Conservation (phyloP, 768 basidiomycete species). For the Tylopilus balloui region DNA sequence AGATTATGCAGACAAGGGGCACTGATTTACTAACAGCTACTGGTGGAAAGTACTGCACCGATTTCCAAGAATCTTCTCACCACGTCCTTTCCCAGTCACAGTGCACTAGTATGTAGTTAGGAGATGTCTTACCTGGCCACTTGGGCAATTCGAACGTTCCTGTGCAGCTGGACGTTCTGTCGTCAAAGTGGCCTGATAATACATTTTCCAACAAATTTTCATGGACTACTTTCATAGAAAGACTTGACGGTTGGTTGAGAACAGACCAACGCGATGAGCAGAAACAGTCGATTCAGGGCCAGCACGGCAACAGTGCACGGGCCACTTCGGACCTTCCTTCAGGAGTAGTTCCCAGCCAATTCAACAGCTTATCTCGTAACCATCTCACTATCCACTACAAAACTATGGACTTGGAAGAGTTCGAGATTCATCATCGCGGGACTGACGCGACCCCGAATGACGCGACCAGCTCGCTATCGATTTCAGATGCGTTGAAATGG, state of each 20-base stretch:
- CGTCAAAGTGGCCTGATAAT: constrained; percentile 5
- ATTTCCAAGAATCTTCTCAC: not conserved
- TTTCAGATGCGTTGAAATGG: constrained; percentile 23
- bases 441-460: not conserved
- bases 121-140: constrained; percentile 6
- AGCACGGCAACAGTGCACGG: constrained; percentile 17
- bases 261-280: not conserved
- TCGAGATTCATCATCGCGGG: constrained; percentile 24
- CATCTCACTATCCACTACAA: not conserved
- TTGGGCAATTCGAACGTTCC: not conserved
- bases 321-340: constrained; percentile 3
- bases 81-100: not conserved
- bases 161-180: constrained; percentile 1
- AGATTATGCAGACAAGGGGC: too few species aligned
- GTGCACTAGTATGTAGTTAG: not conserved
- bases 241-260: not conserved
- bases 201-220: not conserved
- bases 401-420: constrained; percentile 39
- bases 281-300: not conserved
- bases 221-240: not conserved
- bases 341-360: not conserved
- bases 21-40: not conserved
- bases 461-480: constrained; percentile 4
- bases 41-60: not conserved
- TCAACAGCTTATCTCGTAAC: not conserved